phyloP scores from a whole-genome alignment of 1,139 yeast species.

The Entelexis paramagnoliae region DNA sequence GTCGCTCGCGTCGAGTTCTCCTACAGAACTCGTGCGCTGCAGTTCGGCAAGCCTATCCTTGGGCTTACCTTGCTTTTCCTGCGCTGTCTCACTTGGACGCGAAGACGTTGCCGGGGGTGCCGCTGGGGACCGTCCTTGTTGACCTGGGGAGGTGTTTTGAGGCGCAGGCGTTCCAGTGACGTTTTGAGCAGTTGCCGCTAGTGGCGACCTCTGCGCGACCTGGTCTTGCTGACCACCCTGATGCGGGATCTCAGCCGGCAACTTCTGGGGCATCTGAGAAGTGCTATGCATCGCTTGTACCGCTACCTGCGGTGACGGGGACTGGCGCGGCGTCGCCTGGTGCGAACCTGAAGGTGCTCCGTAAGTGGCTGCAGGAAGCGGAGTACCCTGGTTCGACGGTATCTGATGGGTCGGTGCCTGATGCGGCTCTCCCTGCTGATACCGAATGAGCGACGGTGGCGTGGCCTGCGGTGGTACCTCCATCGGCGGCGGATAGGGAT shows the following conservation, averaged over 20 bases:
- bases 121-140: neutral
- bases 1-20: conserved; percentile 4
- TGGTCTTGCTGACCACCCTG: neutral
- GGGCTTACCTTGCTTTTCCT: no score
- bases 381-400: neutral
- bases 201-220: no score
- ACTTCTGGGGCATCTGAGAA: no score
- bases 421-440: neutral
- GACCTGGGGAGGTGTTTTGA: no score
- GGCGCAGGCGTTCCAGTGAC: no score
- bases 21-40: neutral
- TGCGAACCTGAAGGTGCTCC: neutral
- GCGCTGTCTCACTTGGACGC: no score
- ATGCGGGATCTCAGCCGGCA: no score
- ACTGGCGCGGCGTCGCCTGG: neutral
- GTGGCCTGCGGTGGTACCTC: neutral
- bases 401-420: neutral
- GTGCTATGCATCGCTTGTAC: no score
- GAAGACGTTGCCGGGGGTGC: no score
- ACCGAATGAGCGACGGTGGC: neutral
- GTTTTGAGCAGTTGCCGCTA: no score
- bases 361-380: neutral
- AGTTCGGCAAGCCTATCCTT: neutral
- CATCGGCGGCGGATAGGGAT: neutral
- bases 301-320: neutral